phyloP scores from a whole-genome alignment of 1,284 basidiomycete genomes.

The Paramarasmius palmivorus region DNA sequence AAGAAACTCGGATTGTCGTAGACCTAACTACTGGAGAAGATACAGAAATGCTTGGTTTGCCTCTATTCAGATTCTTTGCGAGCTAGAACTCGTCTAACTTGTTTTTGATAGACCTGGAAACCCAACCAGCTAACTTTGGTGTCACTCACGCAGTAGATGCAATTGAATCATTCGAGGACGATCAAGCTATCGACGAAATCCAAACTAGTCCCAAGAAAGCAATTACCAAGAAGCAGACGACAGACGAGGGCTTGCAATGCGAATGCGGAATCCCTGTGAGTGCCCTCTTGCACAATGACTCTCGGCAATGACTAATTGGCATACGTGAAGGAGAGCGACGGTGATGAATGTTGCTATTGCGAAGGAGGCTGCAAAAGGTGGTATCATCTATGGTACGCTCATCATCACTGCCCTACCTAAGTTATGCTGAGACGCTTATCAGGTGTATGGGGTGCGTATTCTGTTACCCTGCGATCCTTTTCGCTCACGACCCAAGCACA shows the following conservation, averaged over 20 bases:
- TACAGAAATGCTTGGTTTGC: slow-evolving; percentile 47
- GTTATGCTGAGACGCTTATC: not conserved
- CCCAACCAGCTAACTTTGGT: slow-evolving; percentile 10
- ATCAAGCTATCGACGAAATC: not conserved
- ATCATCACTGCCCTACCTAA: not conserved
- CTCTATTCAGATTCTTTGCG: not conserved
- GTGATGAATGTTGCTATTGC: slow-evolving; percentile 57
- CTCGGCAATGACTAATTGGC: not conserved
- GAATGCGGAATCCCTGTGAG: slow-evolving; percentile 64
- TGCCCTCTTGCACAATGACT: not conserved
- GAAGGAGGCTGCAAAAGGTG: slow-evolving; percentile 68
- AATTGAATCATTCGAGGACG: slow-evolving; percentile 12
- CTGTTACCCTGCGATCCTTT: not conserved
- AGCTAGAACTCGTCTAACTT: not conserved
- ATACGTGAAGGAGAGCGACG: not conserved
- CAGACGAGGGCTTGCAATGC: slow-evolving; percentile 39
- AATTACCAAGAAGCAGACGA: slow-evolving; percentile 11
- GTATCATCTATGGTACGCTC: slow-evolving; percentile 71
- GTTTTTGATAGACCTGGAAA: slow-evolving; percentile 40
- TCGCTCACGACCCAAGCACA: slow-evolving; percentile 5
- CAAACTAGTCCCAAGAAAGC: slow-evolving; percentile 11
- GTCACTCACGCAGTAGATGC: slow-evolving; percentile 4
- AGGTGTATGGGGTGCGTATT: slow-evolving; percentile 76
- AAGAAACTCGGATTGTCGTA: slow-evolving; percentile 2
- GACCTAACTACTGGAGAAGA: slow-evolving; percentile 25